Evolutionary conservation across 345 rosid genomes (phyloP), one percentile per base, ranked within the genome.

Genomic region (Toxicodendron radicans): DNA sequence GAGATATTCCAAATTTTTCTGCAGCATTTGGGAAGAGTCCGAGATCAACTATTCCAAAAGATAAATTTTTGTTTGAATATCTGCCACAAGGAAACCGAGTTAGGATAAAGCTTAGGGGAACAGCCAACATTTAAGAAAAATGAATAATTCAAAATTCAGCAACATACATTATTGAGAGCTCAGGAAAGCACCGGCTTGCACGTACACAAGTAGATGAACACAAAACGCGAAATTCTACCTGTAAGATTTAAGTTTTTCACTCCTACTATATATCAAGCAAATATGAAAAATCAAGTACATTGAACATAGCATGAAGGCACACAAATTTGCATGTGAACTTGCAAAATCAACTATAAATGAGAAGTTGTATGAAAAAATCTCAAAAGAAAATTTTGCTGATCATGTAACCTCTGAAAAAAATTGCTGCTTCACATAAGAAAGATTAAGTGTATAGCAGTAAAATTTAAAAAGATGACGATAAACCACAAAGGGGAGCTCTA

Each of bases 11-110:
- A 81, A 92, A 91, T 74, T 82, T 88, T 66, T 85, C 94, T 27
- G 97, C 95, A 71, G 89, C 86, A 83, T 92, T 91, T 75, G 98
- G 94, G 76, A 94, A 94, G 69, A 94, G 92, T 77, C 97, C 97
- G 52, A 94, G 91, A 84, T 94, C 98, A 41, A 94, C 83, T 58
- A 84, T 87, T 73, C 95, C 98, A 33, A 94, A 94, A 57, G 97
- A 89, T 75, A 94, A 78, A 82, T 87, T 85, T 79, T 83, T 89
- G 83, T 89, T 92, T 5, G 95, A 89, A 81, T 89, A 94, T 87
- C 98, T 92, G 88, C 56, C 16, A 61, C 43, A 46, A 64, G 49
- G 66, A 71, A 78, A 73, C 46, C 70, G 66, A 67, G 65, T 35
- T 24, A 23, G 48, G 10, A 58, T 62, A 70, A 68, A 58, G 48